Evolutionary conservation across 306 rosid species (phyloP).

Genomic region (Corylus americana): DNA sequence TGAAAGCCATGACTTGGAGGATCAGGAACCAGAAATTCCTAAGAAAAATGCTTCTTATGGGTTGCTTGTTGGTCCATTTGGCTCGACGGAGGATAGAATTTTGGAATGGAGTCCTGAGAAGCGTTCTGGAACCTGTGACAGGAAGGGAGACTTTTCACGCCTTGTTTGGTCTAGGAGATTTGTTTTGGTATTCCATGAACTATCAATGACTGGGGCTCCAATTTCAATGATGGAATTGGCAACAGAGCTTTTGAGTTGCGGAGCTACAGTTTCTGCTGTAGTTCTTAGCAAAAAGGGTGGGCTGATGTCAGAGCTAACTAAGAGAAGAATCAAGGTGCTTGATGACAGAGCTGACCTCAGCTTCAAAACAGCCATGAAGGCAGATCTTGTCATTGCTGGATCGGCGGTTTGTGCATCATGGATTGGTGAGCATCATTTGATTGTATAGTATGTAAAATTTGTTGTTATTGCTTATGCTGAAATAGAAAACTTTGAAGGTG

Average conservation of each 20-base stretch:
- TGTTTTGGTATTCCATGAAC: conserved; percentile 81
- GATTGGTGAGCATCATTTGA: conserved; percentile 67
- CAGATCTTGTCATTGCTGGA: conserved; percentile 87
- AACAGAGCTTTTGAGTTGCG: conserved; percentile 88
- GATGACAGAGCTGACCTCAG: conserved; percentile 74
- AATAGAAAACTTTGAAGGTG: background rate
- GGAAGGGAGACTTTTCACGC: conserved; percentile 66
- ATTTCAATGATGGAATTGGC: conserved; percentile 94
- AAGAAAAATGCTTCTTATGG: conserved; percentile 72
- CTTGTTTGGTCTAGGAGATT: conserved; percentile 80
- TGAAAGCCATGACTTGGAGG: conserved; percentile 51
- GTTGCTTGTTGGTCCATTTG: conserved; percentile 88
- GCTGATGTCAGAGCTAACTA: conserved; percentile 79
- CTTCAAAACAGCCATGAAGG: conserved; percentile 69
- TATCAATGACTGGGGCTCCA: conserved; percentile 97
- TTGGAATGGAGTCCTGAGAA: conserved; percentile 67
- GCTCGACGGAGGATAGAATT: conserved; percentile 63
- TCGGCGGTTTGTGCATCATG: conserved; percentile 93
- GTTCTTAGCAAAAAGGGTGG: conserved; percentile 93
- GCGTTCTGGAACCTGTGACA: conserved; percentile 66
- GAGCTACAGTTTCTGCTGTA: conserved; percentile 79
- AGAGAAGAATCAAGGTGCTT: conserved; percentile 77
- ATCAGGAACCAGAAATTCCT: conserved; percentile 58
- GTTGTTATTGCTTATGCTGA: conserved; percentile 3
- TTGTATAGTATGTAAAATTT: background rate